Evolutionary conservation across 345 rosid genomes (phyloP), one percentile per base, ranked within the genome.

Genomic region (Clausena lansium): DNA sequence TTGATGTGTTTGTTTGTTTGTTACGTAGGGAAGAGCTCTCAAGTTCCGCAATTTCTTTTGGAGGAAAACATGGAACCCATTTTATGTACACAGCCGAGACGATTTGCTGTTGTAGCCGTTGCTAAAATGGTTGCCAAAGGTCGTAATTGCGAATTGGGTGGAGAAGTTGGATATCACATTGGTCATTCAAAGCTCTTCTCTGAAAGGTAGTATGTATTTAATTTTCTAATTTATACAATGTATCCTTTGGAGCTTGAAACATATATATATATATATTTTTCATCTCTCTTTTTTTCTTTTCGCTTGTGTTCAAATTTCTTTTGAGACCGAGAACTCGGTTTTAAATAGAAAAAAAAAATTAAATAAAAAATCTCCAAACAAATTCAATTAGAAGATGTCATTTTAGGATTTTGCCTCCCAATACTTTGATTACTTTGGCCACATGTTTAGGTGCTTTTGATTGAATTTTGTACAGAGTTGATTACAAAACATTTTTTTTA

Each of bases 71-170:
- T 92, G 84, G 84, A 86, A 65, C 98, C 98, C 5, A 81, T 95
- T 75, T 63, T 95, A 70, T 95, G 98, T 71, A 93, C 98, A 2
- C 98, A 91, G 79, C 98, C 98, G 11, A 87, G 98, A 87, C 89
- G 98, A 81, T 92, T 95, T 85, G 98, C 98, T 66, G 98, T 92
- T 81, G 98, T 95, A 69, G 92, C 98, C 69, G 95, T 95, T 61
- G 97, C 98, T 67, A 93, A 90, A 87, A 93, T 91, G 95, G 98
- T 95, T 81, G 95, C 98, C 6, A 76, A 89, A 78, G 87, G 92
- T 78, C 98, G 98, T 28, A 89, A 91, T 68, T 86, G 92, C 81
- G 96, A 84, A 58, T 81, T 95, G 73, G 98, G 98, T 67, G 91
- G 70, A 45, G 98, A 95, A 81, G 89, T 95, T 87, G 98, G 98